Base-by-base conservation (phyloP, 1,139 yeast genomes). In the Lodderomyces pseudojiufengensis region DNA sequence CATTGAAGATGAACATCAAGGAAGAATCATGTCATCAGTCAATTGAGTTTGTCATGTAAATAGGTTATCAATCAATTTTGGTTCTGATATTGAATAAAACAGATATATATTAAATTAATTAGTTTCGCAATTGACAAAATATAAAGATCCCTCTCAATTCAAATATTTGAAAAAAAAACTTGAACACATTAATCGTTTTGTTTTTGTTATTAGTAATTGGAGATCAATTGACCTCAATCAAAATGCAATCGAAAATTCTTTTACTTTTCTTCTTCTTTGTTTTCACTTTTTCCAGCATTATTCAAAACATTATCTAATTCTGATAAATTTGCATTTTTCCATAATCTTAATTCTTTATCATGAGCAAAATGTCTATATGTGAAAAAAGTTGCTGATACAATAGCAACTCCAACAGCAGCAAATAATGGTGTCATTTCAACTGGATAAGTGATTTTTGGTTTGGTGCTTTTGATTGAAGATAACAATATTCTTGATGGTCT, bases 341-440 rank as follows among this genome's bases (percentile, higher is more conserved):
- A 75, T 50, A 84, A 70, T 70, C 87, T 80, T 60, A 84, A 73
- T 49, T 82, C 71, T 43, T 61, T 65, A 61, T 83, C 92, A 54
- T 76, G 67, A 40, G 78, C 71, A 49, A 84, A 66, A 61, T 84
- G 86, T 71, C 81, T 83, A 68, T 78, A 77, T 36, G 86, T 69
- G 74, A 84, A 84, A 68, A 62, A 83, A 46, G 64, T 49, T 44
- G 82, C 88, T 23, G 92, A 83, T 43, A 61, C 57, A 52, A 78
- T 54, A 32, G 92, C 92, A 41, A 80, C 80, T 52, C 80, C 84
- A 27, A 63, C 61, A 35, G 73, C 73, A 68, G 69, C 72, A 43
- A 70, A 69, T 59, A 84, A 74, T 59, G 94, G 94, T 58, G 83
- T 79, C 72, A 84, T 69, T 67, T 84, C 94, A 39, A 83, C 78